Evolutionary conservation across 306 rosid species (phyloP).

Genomic region (Medicago arabica): DNA sequence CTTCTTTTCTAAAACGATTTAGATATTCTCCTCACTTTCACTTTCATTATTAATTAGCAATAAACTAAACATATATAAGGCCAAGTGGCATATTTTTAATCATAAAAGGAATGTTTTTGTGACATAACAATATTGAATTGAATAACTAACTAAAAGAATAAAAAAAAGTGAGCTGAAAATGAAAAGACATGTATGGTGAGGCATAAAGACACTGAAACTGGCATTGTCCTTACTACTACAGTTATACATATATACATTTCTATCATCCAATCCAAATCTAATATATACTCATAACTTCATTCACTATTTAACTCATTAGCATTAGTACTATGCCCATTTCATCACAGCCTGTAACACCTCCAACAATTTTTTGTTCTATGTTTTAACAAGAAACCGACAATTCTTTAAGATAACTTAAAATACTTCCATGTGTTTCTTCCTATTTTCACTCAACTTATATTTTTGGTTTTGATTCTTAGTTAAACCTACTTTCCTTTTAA

Average conservation of each 20-base stretch:
- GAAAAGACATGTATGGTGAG: conserved; percentile 38
- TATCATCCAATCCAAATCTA: conserved; percentile 31
- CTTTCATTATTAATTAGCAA: neutral
- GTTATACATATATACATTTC: conserved; percentile 7
- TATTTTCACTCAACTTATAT: conserved; percentile 8
- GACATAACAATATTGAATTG: conserved; percentile 37
- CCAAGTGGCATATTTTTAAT: conserved; percentile 39
- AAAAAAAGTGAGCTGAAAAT: conserved; percentile 32
- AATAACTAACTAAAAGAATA: conserved; percentile 11
- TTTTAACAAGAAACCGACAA: conserved; percentile 56
- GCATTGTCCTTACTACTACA: conserved; percentile 32
- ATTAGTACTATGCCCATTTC: conserved; percentile 60
- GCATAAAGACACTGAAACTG: conserved; percentile 44
- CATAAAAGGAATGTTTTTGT: conserved; percentile 49
- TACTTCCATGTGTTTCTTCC: conserved; percentile 64
- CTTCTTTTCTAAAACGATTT: no score
- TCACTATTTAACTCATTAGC: conserved; percentile 42
- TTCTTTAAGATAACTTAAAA: conserved; percentile 48
- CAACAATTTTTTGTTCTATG: conserved; percentile 37
- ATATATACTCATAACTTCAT: conserved; percentile 38
- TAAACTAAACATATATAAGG: conserved; percentile 2
- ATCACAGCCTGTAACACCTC: conserved; percentile 70
- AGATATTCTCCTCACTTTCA: neutral
- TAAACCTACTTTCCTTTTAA: conserved; percentile 43
- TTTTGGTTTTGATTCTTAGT: conserved; percentile 37